These are phyloP conservation scores for Phytopythium chamaehyphon DNA, from an alignment of 352 stramenopile genomes.

Conservation along the genomic window DNA sequence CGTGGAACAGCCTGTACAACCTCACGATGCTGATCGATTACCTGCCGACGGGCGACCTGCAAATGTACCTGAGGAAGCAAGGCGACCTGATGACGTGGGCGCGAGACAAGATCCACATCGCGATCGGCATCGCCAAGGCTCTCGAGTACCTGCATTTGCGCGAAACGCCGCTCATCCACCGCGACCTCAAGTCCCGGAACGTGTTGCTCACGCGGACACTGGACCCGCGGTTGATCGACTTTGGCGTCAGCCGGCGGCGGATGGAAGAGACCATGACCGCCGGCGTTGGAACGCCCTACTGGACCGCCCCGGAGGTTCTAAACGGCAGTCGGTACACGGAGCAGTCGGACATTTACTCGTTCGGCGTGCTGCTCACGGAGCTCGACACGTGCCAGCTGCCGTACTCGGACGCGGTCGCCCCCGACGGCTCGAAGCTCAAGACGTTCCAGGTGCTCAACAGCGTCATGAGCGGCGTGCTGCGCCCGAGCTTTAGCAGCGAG, in stretches of 20 bases:
- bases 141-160: constrained; percentile 25
- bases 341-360: constrained; percentile 55
- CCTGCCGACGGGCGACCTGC: constrained; percentile 16
- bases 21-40: constrained; percentile 34
- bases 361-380: constrained; percentile 53
- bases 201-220: constrained; percentile 61
- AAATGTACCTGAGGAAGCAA: constrained; percentile 16
- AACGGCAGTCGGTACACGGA: constrained; percentile 49
- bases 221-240: constrained; percentile 76
- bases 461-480: constrained; percentile 35
- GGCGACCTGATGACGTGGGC: constrained; percentile 24
- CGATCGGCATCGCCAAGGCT: constrained; percentile 21
- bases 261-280: constrained; percentile 36
- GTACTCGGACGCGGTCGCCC: constrained; percentile 18
- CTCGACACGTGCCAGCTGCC: constrained; percentile 32
- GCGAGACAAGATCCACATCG: constrained; percentile 22
- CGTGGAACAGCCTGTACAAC: constrained; percentile 38
- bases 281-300: constrained; percentile 79
- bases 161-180: constrained; percentile 24
- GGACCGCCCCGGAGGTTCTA: constrained; percentile 75
- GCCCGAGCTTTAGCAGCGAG: constrained; percentile 30
- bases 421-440: constrained; percentile 20
- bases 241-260: constrained; percentile 50
- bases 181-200: constrained; percentile 44
- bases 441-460: constrained; percentile 40